phyloP scores from a whole-genome alignment of 441 rosid species.

The Caryocar brasiliense region DNA sequence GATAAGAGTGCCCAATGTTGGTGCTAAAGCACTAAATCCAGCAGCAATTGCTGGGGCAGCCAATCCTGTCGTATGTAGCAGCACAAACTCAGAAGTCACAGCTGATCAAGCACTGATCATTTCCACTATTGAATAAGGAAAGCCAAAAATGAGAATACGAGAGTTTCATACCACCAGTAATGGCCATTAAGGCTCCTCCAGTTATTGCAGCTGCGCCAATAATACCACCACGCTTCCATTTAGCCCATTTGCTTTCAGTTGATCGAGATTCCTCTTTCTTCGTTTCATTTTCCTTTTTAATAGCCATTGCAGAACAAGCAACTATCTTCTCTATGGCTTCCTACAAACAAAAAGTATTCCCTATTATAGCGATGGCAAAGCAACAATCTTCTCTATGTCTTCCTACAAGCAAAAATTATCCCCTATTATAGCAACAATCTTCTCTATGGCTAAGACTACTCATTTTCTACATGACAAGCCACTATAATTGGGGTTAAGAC shows the following conservation, averaged over 20 bases:
- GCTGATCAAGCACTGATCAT: not conserved
- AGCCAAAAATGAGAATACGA: not conserved
- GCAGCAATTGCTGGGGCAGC: conserved; percentile 97
- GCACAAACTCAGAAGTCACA: conserved; percentile 1
- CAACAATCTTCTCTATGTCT: not conserved
- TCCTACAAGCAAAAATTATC: conserved; percentile 6
- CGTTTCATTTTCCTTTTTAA: conserved; percentile 40
- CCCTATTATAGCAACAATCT: too few relatives aligned
- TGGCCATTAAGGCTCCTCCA: conserved; percentile 89
- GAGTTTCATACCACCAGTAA: conserved; percentile 70
- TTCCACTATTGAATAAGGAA: too few relatives aligned
- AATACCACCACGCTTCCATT: conserved; percentile 91
- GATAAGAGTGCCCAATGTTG: conserved; percentile 74
- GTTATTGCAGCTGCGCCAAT: conserved; percentile 93
- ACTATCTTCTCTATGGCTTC: conserved; percentile 81
- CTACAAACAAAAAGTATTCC: conserved; percentile 25
- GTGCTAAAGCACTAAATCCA: conserved; percentile 89
- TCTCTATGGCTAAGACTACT: too few relatives aligned
- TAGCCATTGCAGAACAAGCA: conserved; percentile 78
- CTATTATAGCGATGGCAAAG: not conserved
- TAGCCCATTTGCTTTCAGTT: conserved; percentile 40
- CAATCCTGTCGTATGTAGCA: conserved; percentile 44
- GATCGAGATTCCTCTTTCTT: conserved; percentile 39
- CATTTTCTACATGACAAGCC: too few relatives aligned
- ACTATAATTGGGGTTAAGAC: too few relatives aligned